Base-by-base conservation (phyloP, 2,329 filamentous ascomycete genomes). In the Volutella citrinella region DNA sequence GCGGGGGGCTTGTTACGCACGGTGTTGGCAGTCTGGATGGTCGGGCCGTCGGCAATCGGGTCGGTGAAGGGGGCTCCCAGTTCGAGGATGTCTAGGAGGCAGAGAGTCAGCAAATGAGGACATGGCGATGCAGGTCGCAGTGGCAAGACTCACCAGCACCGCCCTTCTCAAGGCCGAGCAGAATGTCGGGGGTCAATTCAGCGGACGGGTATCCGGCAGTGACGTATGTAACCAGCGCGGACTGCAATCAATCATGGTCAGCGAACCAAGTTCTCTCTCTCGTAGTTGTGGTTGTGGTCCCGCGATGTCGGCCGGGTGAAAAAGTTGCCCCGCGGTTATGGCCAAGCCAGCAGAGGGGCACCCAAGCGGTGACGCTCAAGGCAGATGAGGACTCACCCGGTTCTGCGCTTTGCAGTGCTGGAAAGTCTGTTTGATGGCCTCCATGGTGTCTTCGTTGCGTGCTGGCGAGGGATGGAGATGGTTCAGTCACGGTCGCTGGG, bases 61-160 rank as follows among this genome's bases (percentile, higher is more conserved):
- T 98, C 93, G 55, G 91, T 96, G 69, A 98, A 98, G 32, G 93
- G 93, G 36, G 95, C 82, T 45, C 91, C 93, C 49, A 98, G 80
- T 65, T 98, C 93, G 55, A 98, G 94, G 41, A 98, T 72, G 63
- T 98, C 93, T 65, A 32, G 25, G 24, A 19, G n/a, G n/a, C n/a
- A 19, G 27, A 26, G 19, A 20, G 31, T 51, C 34, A 52, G 27
- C n/a, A n/a, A n/a, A n/a, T n/a, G n/a, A n/a, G n/a, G n/a, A n/a
- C n/a, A n/a, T n/a, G n/a, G n/a, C n/a, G n/a, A n/a, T n/a, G n/a
- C n/a, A n/a, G n/a, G n/a, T n/a, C n/a, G n/a, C n/a, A n/a, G n/a
- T n/a, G n/a, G n/a, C n/a, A n/a, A n/a, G 15, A 59, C 74, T 51
- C 70, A 93, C 87, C 87, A 54, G 91, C 83, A 50, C 93, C 93